Percentiles rank a stretch among this genome's conserved stretches.
Conservation (phyloP, 306 rosid species). For the Ziziphus jujuba region DNA sequence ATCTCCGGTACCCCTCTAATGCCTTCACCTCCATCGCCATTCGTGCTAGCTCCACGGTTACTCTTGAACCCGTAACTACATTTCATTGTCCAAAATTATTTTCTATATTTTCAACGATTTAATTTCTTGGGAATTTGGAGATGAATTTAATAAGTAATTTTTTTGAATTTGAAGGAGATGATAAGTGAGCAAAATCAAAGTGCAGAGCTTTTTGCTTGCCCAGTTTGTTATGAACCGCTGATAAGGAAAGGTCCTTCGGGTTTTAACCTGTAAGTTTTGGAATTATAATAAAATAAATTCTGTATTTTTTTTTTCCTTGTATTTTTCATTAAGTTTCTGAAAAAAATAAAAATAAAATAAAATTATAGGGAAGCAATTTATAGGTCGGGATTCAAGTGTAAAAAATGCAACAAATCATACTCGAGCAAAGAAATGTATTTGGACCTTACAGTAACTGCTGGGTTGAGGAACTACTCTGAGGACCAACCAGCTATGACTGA, state of each 20-base stretch:
- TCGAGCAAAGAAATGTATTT: constrained; percentile 76
- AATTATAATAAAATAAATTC: too few species aligned
- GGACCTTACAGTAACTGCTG: constrained; percentile 81
- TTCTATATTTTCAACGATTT: background rate
- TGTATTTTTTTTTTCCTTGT: background rate
- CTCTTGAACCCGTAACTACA: constrained; percentile 43
- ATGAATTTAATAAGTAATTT: background rate
- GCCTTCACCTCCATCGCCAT: constrained; percentile 22
- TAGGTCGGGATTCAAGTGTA: constrained; percentile 87
- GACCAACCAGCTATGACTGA: constrained; percentile 64
- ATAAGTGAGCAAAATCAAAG: constrained; percentile 39
- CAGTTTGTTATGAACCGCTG: constrained; percentile 84
- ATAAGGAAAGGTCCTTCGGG: constrained; percentile 88
- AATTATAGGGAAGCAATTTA: constrained; percentile 74
- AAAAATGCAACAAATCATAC: constrained; percentile 69
- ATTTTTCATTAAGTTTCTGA: constrained; percentile 1
- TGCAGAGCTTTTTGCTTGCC: constrained; percentile 71
- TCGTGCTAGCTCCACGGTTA: constrained; percentile 46
- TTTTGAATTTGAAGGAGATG: constrained; percentile 39
- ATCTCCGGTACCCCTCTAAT: constrained; percentile 17
- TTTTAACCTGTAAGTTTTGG: constrained; percentile 65
- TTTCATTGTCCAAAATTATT: background rate
- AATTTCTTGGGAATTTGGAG: background rate
- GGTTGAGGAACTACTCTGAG: constrained; percentile 69
- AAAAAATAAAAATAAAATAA: constrained; percentile 17